Base-by-base conservation (phyloP, 768 basidiomycete species). In the Stropharia rugosoannulata region DNA sequence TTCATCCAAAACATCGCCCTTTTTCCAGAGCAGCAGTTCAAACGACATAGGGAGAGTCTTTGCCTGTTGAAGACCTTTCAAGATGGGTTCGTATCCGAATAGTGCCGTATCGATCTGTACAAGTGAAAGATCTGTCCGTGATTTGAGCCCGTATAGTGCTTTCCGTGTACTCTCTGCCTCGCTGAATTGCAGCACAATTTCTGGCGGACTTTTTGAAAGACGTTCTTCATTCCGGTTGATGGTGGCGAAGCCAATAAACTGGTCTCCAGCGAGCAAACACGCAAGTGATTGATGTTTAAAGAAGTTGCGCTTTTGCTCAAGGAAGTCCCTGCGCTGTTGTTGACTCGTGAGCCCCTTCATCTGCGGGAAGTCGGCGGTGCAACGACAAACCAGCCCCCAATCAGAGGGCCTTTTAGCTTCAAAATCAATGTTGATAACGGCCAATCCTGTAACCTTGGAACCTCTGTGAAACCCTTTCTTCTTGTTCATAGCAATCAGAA, bases 21-120 rank as follows among this genome's bases (percentile, higher is more conserved):
- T 50, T 6, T 75, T 72, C 85, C 86, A 87, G 22, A 80, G 73
- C 1, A 87, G 59, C 8, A 89, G 64, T 55, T 86, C 85, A 2
- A 70, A 64, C 0, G 74, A 66, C 4, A 88, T 69, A 0, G 84
- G 80, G 4, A 87, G 62, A 0, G 54, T 56, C 6, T 61, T 73
- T 50, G 73, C 76, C n/a, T 71, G 61, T 65, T 88, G 79, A 22
- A 89, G 70, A 1, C 76, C 80, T 42, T 68, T 77, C 15, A 89
- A 73, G 18, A 87, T 74, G 2, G 85, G 85, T 60, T 85, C 80
- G 54, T 80, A 88, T 0, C 86, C 70, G 62, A 86, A 89, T 5
- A 86, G 66, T 0, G 84, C 83, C 0, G 82, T 82, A 60, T 87
- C 78, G 18, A 86, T 81, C 54, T 82, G 82, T 19, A 88, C 57